A percentile compares a stretch with the other conserved stretches of the same genome.
These are phyloP conservation scores for Ophidiomyces ophidiicola DNA, from an alignment of 2,329 filamentous ascomycete species.

Conservation along the genomic window DNA sequence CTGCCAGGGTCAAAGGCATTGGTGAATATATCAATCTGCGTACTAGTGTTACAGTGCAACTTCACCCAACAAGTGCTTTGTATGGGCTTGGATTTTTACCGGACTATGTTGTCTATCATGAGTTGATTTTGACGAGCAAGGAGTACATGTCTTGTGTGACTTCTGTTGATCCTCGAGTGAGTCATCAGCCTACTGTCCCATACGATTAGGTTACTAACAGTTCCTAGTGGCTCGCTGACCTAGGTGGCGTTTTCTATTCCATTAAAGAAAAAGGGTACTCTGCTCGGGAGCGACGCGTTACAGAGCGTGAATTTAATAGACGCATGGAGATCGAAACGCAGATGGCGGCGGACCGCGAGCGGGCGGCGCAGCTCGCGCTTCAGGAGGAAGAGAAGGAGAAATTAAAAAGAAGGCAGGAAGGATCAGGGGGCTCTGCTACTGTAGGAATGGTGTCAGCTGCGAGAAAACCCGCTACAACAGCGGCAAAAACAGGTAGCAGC, in stretches of 20 bases:
- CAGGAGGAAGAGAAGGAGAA: conserved; percentile 29
- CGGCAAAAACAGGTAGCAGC: conserved; percentile 23
- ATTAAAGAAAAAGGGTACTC: conserved; percentile 97
- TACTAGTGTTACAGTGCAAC: conserved; percentile 83
- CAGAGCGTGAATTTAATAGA: conserved; percentile 80
- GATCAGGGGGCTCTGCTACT: conserved; percentile 23
- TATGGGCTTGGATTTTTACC: conserved; percentile 89
- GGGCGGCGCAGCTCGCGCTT: conserved; percentile 32
- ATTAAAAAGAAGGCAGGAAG: conserved; percentile 25
- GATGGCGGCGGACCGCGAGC: conserved; percentile 74
- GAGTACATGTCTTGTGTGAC: conserved; percentile 98
- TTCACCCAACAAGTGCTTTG: conserved; percentile 86
- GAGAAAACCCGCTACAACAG: conserved; percentile 23
- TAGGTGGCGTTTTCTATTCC: conserved; percentile 94
- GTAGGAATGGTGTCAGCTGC: conserved; percentile 22
- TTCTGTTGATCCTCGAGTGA: conserved; percentile 72
- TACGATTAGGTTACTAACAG: conserved; percentile 3
- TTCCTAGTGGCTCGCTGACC: conserved; percentile 69
- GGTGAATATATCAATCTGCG: conserved; percentile 96
- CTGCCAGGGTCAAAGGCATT: conserved; percentile 87
- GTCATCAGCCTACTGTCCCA: conserved; percentile 17
- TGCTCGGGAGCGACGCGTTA: conserved; percentile 69
- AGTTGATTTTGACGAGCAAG: conserved; percentile 89
- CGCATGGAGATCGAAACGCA: conserved; percentile 88
- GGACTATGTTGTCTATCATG: conserved; percentile 96